Conservation (phyloP, 306 rosid genomes). For the Hippophae tibetana region DNA sequence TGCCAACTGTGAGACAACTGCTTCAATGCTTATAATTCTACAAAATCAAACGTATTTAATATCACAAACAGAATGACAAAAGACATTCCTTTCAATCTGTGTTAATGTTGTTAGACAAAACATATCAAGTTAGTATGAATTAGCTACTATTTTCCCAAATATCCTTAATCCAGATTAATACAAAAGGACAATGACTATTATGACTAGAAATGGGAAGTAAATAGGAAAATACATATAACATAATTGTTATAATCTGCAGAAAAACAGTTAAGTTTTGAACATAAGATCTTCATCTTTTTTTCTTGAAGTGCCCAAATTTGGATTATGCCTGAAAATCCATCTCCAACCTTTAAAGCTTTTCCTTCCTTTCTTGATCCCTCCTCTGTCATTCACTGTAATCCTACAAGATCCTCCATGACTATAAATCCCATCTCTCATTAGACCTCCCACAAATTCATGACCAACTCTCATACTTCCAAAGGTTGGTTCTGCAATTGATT, state of each 20-base stretch:
- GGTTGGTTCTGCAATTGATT: constrained; percentile 28
- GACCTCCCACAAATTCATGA: constrained; percentile 25
- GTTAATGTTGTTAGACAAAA: background rate
- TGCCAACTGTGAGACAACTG: no score
- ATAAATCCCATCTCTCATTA: constrained; percentile 31
- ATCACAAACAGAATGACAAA: background rate
- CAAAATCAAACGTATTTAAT: background rate
- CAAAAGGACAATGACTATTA: constrained; percentile 21
- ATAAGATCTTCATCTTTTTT: constrained; percentile 55
- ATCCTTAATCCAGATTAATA: constrained; percentile 21
- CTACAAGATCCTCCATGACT: constrained; percentile 75
- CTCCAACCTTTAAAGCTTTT: constrained; percentile 77
- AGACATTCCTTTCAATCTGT: background rate
- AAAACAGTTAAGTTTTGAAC: constrained; percentile 44
- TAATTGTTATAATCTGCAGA: constrained; percentile 24
- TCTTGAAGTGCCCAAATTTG: constrained; percentile 43
- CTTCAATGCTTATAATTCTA: background rate
- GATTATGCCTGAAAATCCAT: constrained; percentile 77
- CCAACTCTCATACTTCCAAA: constrained; percentile 56
- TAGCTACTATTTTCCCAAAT: constrained; percentile 17
- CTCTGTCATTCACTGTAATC: constrained; percentile 69
- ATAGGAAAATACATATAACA: constrained; percentile 16
- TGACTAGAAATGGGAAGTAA: constrained; percentile 24
- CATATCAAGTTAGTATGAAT: constrained; percentile 11
- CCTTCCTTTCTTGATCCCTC: constrained; percentile 60